These are phyloP conservation scores for Sphaerulina vaccinii DNA, from an alignment of 2,329 filamentous ascomycete genomes.

Conservation along the genomic window DNA sequence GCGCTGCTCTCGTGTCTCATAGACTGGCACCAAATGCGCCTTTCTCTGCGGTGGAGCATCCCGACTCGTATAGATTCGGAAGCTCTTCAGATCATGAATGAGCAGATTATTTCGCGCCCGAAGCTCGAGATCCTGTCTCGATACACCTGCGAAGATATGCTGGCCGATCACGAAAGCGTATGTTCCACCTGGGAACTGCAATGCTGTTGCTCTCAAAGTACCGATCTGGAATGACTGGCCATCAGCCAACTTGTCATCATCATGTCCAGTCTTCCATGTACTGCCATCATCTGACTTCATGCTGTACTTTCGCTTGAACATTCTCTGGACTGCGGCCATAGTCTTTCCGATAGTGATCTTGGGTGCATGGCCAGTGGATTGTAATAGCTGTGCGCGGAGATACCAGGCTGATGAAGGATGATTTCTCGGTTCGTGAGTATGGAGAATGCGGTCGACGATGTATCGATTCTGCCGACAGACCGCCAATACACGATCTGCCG, in stretches of 20 bases:
- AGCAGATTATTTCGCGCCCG: conserved; percentile 6
- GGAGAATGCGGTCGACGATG: conserved; percentile 24
- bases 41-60: conserved; percentile 22
- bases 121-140: conserved; percentile 19
- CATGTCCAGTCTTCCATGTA: conserved; percentile 19
- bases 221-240: conserved; percentile 25
- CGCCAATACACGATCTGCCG: conserved; percentile 23
- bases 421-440: conserved; percentile 23
- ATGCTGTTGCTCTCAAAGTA: conserved; percentile 16
- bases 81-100: conserved; percentile 17
- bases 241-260: conserved; percentile 17
- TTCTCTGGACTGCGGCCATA: conserved; percentile 24
- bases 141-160: conserved; percentile 23
- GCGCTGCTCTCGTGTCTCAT: conserved; percentile 13
- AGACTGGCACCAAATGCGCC: conserved; percentile 21
- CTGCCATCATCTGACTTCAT: conserved; percentile 20
- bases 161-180: conserved; percentile 26
- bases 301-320: conserved; percentile 26
- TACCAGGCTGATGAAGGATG: conserved; percentile 28
- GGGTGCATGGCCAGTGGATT: conserved; percentile 20
- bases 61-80: conserved; percentile 20
- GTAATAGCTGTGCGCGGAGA: conserved; percentile 24
- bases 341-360: conserved; percentile 19
- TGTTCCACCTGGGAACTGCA: conserved; percentile 20
- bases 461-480: conserved; percentile 24